These are phyloP conservation scores for Carallia brachiata DNA, from an alignment of 345 rosid species.

Conservation along the genomic window DNA sequence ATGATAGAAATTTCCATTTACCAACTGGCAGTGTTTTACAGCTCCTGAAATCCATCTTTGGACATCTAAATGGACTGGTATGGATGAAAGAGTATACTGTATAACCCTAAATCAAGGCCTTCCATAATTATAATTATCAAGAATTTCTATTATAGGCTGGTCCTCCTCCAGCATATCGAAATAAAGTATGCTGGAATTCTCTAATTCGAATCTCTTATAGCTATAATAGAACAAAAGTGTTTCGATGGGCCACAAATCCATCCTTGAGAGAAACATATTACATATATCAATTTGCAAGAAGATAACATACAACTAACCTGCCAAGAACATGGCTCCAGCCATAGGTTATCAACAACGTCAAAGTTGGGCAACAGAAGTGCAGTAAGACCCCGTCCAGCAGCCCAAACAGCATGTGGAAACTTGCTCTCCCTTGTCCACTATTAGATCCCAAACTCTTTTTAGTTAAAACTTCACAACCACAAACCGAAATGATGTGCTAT, in stretches of 20 bases:
- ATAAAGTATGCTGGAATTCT: not conserved
- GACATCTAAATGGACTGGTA: not conserved
- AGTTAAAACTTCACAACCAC: conserved; percentile 10
- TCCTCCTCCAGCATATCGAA: conserved; percentile 1
- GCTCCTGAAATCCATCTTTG: not conserved
- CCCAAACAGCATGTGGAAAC: conserved; percentile 94
- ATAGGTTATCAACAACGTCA: conserved; percentile 74
- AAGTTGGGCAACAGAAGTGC: conserved; percentile 77
- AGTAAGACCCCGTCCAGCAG: conserved; percentile 90
- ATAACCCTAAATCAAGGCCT: not conserved
- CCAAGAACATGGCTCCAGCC: conserved; percentile 96
- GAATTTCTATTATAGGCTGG: not conserved
- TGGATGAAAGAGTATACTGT: not conserved
- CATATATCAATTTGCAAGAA: not conserved
- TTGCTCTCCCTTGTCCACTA: conserved; percentile 92
- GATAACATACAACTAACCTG: conserved; percentile 43
- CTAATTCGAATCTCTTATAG: not conserved
- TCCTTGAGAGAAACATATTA: not conserved
- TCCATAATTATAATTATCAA: not conserved
- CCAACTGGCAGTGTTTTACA: not conserved
- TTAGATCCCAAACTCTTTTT: conserved; percentile 13
- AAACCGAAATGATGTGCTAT: conserved; percentile 4
- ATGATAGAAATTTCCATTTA: conserved; percentile 2
- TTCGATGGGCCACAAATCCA: not conserved
- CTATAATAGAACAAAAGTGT: too few species aligned